Percentiles rank a stretch among this genome's conserved stretches.
phyloP scores from a whole-genome alignment of 495 filamentous ascomycete species.

The Hyaloscypha variabilis region DNA sequence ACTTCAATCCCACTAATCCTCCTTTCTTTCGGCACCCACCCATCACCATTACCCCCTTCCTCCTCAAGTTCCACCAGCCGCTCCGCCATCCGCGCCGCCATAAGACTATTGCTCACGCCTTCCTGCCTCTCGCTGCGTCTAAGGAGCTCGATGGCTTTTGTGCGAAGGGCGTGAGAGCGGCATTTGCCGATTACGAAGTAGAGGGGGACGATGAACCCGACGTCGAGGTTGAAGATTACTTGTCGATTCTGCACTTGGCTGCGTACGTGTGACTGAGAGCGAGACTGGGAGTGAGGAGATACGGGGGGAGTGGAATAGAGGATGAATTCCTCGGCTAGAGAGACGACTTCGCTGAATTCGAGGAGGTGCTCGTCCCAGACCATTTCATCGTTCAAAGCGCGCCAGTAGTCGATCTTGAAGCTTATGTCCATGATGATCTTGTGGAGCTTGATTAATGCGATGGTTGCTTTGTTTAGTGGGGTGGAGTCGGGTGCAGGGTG shows the following conservation, averaged over 20 bases:
- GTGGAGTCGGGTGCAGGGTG: neutral
- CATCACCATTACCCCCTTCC: neutral
- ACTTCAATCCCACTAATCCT: neutral
- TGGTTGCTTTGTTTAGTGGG: too few relatives aligned
- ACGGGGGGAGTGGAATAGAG: too few relatives aligned
- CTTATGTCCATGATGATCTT: neutral
- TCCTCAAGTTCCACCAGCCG: constrained; percentile 23
- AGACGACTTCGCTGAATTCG: constrained; percentile 2
- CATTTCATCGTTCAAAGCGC: constrained; percentile 1
- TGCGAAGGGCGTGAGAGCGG: constrained; percentile 1
- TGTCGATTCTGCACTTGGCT: too few relatives aligned
- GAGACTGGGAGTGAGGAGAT: too few relatives aligned
- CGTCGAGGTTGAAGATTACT: constrained; percentile 15
- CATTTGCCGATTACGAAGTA: constrained; percentile 18
- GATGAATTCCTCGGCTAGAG: neutral
- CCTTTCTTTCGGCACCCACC: neutral
- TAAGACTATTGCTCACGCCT: constrained; percentile 21
- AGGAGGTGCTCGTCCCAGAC: constrained; percentile 14
- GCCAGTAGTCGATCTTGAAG: constrained; percentile 3
- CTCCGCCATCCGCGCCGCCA: constrained; percentile 22
- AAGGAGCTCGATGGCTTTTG: constrained; percentile 22
- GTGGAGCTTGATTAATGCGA: too few relatives aligned
- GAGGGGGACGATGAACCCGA: constrained; percentile 20
- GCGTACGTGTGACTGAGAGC: too few relatives aligned
- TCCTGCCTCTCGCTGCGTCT: constrained; percentile 19